phyloP scores from a whole-genome alignment of 495 filamentous ascomycete species.

The Daldinia childiae region DNA sequence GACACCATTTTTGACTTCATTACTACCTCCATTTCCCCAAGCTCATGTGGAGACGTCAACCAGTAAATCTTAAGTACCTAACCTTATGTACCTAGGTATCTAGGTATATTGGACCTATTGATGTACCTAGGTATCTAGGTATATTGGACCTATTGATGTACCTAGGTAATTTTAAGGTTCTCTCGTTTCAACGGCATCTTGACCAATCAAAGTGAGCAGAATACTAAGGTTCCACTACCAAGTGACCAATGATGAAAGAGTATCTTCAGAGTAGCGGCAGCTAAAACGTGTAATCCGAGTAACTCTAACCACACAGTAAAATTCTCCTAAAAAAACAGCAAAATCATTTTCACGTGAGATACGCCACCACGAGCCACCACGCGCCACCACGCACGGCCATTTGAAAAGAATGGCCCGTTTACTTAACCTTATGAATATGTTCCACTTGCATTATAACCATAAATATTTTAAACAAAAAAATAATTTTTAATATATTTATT shows the following conservation, averaged over 20 bases:
- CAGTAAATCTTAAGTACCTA: not conserved
- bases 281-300: slow-evolving; percentile 18
- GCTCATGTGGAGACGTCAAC: slow-evolving; percentile 28
- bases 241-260: not conserved
- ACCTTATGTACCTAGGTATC: not conserved
- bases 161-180: not conserved
- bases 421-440: too few species aligned
- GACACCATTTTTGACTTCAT: slow-evolving; percentile 32
- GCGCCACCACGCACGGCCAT: too few species aligned
- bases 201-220: not conserved
- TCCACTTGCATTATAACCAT: too few species aligned
- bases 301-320: too few species aligned
- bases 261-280: not conserved
- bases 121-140: too few species aligned
- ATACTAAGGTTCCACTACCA: not conserved
- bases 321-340: too few species aligned
- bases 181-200: not conserved
- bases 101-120: too few species aligned
- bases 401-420: too few species aligned
- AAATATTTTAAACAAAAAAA: too few species aligned
- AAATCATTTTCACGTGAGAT: too few species aligned
- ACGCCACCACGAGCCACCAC: too few species aligned
- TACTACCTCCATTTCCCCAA: slow-evolving; percentile 6
- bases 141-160: not conserved
- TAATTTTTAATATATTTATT: too few species aligned